Base-by-base conservation (phyloP, 805 yeast species). In the Starmerella bacillaris region DNA sequence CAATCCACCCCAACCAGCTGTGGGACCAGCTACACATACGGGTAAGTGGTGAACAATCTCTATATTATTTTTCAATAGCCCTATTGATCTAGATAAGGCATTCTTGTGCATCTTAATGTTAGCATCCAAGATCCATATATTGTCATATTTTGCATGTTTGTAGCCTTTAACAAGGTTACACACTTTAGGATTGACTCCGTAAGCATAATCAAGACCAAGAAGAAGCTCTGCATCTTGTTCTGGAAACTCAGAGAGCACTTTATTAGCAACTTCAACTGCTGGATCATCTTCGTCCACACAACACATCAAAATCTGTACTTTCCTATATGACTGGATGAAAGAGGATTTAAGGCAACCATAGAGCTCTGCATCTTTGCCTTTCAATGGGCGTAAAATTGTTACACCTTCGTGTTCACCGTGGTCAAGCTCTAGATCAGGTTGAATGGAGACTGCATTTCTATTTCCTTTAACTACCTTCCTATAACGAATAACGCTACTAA, bases 121-220 rank as follows among this genome's bases (percentile, higher is more conserved):
- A 19, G 84, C 72, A 55, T 82, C 94, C 58, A 78, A 64, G 12
- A 79, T 70, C 94, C 94, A 82, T 9, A 83, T 45, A 15, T 77
- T 65, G 49, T 82, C 93, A 53, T 68, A 60, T 45, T 68, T 66
- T 5, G 93, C 86, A 2, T 54, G 54, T 27, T 59, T 53, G 49
- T 74, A 79, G 4, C 92, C 94, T 52, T 78, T 78, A n/a, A 82
- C 72, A 31, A 82, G 58, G 54, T 82, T 82, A 55, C 80, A 79
- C 37, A 82, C 78, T 55, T 82, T 82, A 5, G 94, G 94, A 48
- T 82, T 82, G 4, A 92, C 89, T 2, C 93, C 93, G 47, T 60
- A 75, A 43, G 42, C 39, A 5, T 3, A 11, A 4, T 46, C 56
- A 15, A 59, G 55, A 30, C 71, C 76, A 2, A 75, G 53, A 40